These are phyloP conservation scores for Fusarium sp. DNA, from an alignment of 2,329 filamentous ascomycete genomes.

Conservation along the genomic window DNA sequence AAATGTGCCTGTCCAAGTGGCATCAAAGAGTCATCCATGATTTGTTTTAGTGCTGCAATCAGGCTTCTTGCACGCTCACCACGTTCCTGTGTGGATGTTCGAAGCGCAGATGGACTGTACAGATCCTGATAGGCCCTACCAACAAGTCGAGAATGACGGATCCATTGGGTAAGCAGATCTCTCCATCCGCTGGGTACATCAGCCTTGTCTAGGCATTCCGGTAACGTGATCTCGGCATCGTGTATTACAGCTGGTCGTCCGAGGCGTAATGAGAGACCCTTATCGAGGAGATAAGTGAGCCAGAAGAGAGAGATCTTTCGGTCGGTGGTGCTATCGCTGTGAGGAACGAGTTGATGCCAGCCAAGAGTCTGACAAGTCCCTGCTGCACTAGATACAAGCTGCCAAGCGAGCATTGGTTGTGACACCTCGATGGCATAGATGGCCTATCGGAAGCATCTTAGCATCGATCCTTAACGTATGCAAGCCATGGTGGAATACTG, in stretches of 20 bases:
- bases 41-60: not conserved
- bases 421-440: not conserved
- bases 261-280: not conserved
- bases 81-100: not conserved
- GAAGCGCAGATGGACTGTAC: not conserved
- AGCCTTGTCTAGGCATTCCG: not conserved
- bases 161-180: not conserved
- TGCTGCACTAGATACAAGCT: not conserved
- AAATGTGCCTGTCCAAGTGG: not conserved
- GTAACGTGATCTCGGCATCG: not conserved
- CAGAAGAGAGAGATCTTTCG: not conserved
- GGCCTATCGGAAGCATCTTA: not conserved
- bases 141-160: not conserved
- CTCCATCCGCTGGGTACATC: not conserved
- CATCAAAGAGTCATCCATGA: not conserved
- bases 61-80: not conserved
- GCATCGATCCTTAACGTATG: too few species aligned
- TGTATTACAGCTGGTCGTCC: not conserved
- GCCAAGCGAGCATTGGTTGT: not conserved
- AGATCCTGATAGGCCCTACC: not conserved
- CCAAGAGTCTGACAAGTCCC: not conserved
- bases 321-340: not conserved
- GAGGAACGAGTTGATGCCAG: not conserved
- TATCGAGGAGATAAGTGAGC: not conserved
- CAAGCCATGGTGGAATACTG: not conserved